Evolutionary conservation across 169 alveolate species (phyloP), one percentile per base, ranked within the genome.

Genomic region (Eimeria necatrix): DNA sequence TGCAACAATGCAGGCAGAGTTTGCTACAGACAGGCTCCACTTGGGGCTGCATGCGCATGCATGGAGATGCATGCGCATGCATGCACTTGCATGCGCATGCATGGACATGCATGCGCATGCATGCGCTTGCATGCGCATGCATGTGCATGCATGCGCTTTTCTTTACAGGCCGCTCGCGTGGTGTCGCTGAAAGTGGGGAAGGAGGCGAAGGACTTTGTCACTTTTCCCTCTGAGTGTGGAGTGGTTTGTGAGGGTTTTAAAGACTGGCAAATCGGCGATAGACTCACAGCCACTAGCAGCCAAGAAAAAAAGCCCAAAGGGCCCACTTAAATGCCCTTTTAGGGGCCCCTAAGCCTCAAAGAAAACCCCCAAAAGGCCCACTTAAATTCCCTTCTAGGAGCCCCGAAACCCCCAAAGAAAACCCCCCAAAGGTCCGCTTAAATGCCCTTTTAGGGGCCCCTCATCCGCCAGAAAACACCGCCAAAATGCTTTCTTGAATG

Each of bases 151-250:
- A 7, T 74, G 85, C n/a, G 70, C n/a, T 59, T 59, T 0, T 59
- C 18, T 59, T n/a, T 59, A 9, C 71, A 80, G 89, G 68, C 71
- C 24, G 68, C 24, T 6, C 89, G 89, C 26, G 61, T 80, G n/a
- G 89, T 80, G 49, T 80, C 89, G 12, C 26, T 80, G 68, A 64
- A 70, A 46, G 89, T 80, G 89, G 89, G 70, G 71, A 80, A 80
- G 49, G 89, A 80, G 5, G 16, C 89, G 26, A 49, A 22, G 18
- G 89, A 80, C n/a, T 49, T 64, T n/a, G 68, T 80, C 89, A 9
- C 71, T 24, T 14, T 70, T 52, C 89, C 89, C 24, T 26, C 32
- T 22, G 71, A 80, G 71, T 80, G 89, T 52, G 89, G 89, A 14
- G 71, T 80, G 12, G 5, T 80, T 4, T 49, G 70, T 22, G 89